Base-by-base conservation (phyloP, 208 protist species). In the Acanthamoeba sp. region DNA sequence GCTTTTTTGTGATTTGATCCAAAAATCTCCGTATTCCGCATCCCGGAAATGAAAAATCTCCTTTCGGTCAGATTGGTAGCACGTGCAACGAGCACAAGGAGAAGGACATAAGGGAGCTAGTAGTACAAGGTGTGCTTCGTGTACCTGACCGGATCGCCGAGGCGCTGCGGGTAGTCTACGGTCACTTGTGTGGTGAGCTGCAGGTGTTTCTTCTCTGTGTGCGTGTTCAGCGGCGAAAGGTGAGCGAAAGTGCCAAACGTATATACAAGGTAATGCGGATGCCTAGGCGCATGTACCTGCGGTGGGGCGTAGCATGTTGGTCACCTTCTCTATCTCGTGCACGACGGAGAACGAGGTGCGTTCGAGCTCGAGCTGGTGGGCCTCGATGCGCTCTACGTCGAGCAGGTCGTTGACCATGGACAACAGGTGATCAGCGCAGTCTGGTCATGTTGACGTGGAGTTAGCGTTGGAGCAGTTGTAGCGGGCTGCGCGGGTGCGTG, bases 401-500 rank as follows among this genome's bases (percentile, higher is more conserved):
- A 93, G 48, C 16, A 93, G 90, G 29, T 93, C 88, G 48, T 69
- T 93, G 18, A 93, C 59, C 59, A 93, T 1, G 4, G 88, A 71
- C 42, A 93, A 18, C 59, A 93, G 24, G 27, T 93, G 88, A 14
- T 93, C 88, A 4, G 88, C 88, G 24, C 88, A 93, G 36, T 93
- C 88, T 90, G 22, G 50, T 88, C 48, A 55, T 12, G 55, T 2
- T 1, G 22, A 22, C 55, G 22, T 62, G 55, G 64, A 16, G 38
- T n/a, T 29, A 90, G 34, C 45, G 76, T 55, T 38, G n/a, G n/a
- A 20, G 38, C 76, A 16, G 66, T 38, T 20, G 32, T 1, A 16
- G 16, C 14, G 1, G 3, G 66, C 22, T 10, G 27, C 6, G 18
- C 9, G 12, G 2, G 55, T 24, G n/a, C 32, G 34, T 0, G 45